These are phyloP conservation scores for Dendrostoma leiphaemia DNA, from an alignment of 2,329 filamentous ascomycete genomes.

Conservation along the genomic window DNA sequence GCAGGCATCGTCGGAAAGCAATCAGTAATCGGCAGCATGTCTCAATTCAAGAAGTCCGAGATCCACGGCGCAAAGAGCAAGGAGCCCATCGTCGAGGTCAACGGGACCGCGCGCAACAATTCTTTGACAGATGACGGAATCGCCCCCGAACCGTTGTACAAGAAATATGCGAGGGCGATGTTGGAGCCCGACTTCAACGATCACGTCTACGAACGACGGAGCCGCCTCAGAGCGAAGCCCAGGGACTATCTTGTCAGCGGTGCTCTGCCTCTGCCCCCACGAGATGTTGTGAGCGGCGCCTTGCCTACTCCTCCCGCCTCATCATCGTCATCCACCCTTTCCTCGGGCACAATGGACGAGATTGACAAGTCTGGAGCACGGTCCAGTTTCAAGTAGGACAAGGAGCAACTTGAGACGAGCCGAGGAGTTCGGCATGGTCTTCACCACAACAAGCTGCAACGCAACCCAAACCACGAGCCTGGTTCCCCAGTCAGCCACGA, in stretches of 20 bases:
- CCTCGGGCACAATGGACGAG: not conserved
- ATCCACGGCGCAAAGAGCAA: not conserved
- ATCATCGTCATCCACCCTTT: not conserved
- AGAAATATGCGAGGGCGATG: conserved; percentile 13
- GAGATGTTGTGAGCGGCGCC: not conserved
- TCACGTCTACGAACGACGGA: conserved; percentile 1
- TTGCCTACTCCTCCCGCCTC: not conserved
- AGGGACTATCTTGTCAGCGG: conserved; percentile 3
- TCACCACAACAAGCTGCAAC: not conserved
- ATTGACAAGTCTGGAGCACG: not conserved
- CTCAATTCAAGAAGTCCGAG: conserved; percentile 4
- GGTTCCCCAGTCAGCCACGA: not conserved
- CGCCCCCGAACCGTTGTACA: conserved; percentile 8
- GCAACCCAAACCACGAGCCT: not conserved
- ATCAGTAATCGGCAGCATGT: conserved; percentile 7
- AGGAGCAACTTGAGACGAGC: not conserved
- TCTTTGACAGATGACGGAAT: not conserved
- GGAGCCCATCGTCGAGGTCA: not conserved
- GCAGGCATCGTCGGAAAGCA: not conserved
- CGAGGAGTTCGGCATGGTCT: not conserved
- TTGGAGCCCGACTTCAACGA: conserved; percentile 13
- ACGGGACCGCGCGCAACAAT: not conserved
- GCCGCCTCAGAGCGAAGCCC: not conserved
- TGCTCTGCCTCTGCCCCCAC: conserved; percentile 1
- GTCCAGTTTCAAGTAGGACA: too few species aligned